phyloP scores from a whole-genome alignment of 2,329 filamentous ascomycete genomes.

The Septoria linicola region DNA sequence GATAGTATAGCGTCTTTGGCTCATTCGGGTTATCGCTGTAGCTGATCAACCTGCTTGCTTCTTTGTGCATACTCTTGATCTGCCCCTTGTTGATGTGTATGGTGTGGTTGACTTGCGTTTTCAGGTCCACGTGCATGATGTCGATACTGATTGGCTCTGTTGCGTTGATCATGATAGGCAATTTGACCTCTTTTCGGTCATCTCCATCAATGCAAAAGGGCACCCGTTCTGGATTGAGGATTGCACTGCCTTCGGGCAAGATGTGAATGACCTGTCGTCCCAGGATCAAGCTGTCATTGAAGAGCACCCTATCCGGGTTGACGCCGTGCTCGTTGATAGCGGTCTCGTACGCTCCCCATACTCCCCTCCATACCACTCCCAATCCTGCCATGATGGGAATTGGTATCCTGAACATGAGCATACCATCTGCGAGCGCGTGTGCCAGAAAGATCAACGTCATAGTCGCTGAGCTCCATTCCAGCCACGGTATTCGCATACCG shows the following conservation, averaged over 20 bases:
- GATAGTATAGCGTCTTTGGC: constrained; percentile 60
- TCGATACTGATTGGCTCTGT: constrained; percentile 87
- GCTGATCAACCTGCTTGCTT: constrained; percentile 60
- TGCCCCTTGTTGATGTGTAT: constrained; percentile 74
- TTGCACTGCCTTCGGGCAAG: constrained; percentile 84
- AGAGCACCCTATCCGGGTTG: constrained; percentile 80
- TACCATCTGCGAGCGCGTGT: constrained; percentile 73
- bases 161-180: constrained; percentile 92
- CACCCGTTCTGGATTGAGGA: constrained; percentile 77
- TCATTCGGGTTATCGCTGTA: constrained; percentile 45
- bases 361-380: constrained; percentile 69
- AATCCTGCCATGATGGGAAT: constrained; percentile 74
- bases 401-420: constrained; percentile 89
- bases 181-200: constrained; percentile 58
- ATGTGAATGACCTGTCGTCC: constrained; percentile 98
- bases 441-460: constrained; percentile 68
- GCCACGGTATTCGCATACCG: constrained; percentile 87
- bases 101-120: constrained; percentile 75
- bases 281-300: constrained; percentile 90
- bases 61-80: constrained; percentile 70
- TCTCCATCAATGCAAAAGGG: constrained; percentile 73
- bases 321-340: constrained; percentile 92
- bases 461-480: constrained; percentile 80
- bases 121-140: constrained; percentile 80
- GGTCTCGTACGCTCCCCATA: constrained; percentile 83